Base-by-base conservation (phyloP, 2,329 filamentous ascomycete species). In the Cladophialophora carrionii region DNA sequence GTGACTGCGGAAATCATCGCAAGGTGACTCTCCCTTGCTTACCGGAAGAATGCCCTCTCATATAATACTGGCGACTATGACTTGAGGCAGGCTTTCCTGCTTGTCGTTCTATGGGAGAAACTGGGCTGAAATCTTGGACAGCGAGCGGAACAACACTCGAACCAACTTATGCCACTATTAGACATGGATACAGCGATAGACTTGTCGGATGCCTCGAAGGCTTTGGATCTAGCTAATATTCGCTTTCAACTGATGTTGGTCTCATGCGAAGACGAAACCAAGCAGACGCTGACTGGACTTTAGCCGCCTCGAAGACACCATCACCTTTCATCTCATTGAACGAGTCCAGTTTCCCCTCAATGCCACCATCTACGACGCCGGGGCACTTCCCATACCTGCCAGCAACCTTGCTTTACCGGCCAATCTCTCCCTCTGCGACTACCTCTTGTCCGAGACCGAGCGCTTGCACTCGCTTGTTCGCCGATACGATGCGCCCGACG, bases 311-410 rank as follows among this genome's bases (percentile, higher is more conserved):
- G 95, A 99, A 81, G 95, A 99, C 76, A 98, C 94, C 67, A 98
- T 99, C 75, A 96, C 91, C 71, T 97, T 96, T 79, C 90, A 96
- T 79, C 84, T 99, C 46, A 98, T 98, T 74, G 95, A 99, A 80
- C 89, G 95, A 48, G 94, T 94, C n/a, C 95, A 99, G 78, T 99
- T 98, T 78, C 92, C 94, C 3, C 85, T 96, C 70, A 98, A 97
- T 81, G 83, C 85, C 75, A 91, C 88, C 73, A 93, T 98, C 78
- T 99, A 99, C 81, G 78, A 81, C 12, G 85, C 92, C 7, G 90
- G 90, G 66, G 91, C 90, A n/a, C 84, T 98, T 53, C 81, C 85
- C 34, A 89, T 98, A 68, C 92, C 92, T 20, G 81, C 87, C 74
- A 86, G 83, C 76, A 76, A 85, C 59, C 85, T 95, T 62, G 92